Conservation (phyloP, 1,139 yeast species). For the Suhomyces yuchorum region DNA sequence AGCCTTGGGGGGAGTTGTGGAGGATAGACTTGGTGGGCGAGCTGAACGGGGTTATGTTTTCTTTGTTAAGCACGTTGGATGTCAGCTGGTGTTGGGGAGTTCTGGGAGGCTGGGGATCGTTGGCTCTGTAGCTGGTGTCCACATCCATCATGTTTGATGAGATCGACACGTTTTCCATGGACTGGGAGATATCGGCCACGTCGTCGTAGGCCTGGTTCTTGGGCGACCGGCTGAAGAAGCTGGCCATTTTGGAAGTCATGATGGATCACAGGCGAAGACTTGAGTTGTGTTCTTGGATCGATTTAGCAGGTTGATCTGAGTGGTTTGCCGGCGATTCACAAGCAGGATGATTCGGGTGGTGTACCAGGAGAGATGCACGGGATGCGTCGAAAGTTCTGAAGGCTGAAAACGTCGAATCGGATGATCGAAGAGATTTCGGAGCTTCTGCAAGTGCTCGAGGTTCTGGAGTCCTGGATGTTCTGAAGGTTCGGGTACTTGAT, state of each 20-base stretch:
- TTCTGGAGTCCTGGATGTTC: too few relatives aligned
- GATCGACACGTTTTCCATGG: slow-evolving; percentile 50
- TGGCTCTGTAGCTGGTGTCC: slow-evolving; percentile 34
- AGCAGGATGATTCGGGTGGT: too few relatives aligned
- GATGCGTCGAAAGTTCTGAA: too few relatives aligned
- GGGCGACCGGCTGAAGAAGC: slow-evolving; percentile 29
- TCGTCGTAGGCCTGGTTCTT: slow-evolving; percentile 19
- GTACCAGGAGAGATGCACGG: too few relatives aligned
- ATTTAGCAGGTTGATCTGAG: too few relatives aligned
- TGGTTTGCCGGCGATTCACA: too few relatives aligned
- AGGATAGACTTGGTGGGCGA: slow-evolving; percentile 48
- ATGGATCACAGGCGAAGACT: background rate
- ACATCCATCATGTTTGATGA: slow-evolving; percentile 42
- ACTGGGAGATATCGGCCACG: slow-evolving; percentile 42
- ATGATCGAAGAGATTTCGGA: too few relatives aligned
- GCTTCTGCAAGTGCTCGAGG: too few relatives aligned
- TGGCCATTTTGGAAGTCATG: slow-evolving; percentile 22
- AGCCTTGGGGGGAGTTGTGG: slow-evolving; percentile 35
- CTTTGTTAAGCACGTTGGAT: slow-evolving; percentile 36
- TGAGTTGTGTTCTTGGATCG: too few relatives aligned
- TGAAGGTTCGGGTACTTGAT: too few relatives aligned
- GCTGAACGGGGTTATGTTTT: slow-evolving; percentile 46
- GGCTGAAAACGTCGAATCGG: too few relatives aligned
- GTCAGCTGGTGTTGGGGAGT: slow-evolving; percentile 18
- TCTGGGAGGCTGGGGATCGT: slow-evolving; percentile 21